Base-by-base conservation (phyloP, 345 rosid genomes). In the Eucalyptus sp. region DNA sequence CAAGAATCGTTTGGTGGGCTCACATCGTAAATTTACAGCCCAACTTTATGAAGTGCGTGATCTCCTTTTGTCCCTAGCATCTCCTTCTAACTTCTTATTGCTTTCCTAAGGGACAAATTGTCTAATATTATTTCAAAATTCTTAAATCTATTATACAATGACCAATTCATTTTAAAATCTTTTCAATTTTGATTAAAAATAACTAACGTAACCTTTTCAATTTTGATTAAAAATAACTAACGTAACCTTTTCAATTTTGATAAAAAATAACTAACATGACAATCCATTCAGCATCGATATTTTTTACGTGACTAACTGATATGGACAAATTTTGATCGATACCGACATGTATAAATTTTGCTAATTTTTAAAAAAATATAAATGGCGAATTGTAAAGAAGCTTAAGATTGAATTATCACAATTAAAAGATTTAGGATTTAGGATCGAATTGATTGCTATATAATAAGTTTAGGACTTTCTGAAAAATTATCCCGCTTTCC, bases 231-330 rank as follows among this genome's bases (percentile, higher is more conserved):
- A 33, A 33, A 33, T 33, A 33, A 33, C 33, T 33, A 33, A n/a
- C n/a, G n/a, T n/a, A 27, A 27, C 16, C 33, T 13, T 13, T 22
- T 56, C 2, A 37, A 37, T 71, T 71, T 37, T n/a, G n/a, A 33
- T 3, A 3, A 37, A 37, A 37, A 76, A 76, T 10, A 3, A 2
- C 13, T 18, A 7, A 18, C 0, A 0, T 20, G 15, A 20, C 11
- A 3, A 41, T 41, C 7, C 10, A 71, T 33, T 5, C 2, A 33
- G 0, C 4, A 3, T 1, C 0, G 7, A 3, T 33, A 52, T 9
- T 1, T 9, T 41, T 33, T 17, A 33, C 0, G 2, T 3, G 2
- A 31, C 6, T 2, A 9, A 31, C 0, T 1, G 0, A 9, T 3
- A 2, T 68, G 13, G 5, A 68, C 2, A 33, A 17, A 16, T 17